Evolutionary conservation across 2,329 filamentous ascomycete species (phyloP), one percentile per base, ranked within the genome.

Genomic region (Aspergillus fischeri): DNA sequence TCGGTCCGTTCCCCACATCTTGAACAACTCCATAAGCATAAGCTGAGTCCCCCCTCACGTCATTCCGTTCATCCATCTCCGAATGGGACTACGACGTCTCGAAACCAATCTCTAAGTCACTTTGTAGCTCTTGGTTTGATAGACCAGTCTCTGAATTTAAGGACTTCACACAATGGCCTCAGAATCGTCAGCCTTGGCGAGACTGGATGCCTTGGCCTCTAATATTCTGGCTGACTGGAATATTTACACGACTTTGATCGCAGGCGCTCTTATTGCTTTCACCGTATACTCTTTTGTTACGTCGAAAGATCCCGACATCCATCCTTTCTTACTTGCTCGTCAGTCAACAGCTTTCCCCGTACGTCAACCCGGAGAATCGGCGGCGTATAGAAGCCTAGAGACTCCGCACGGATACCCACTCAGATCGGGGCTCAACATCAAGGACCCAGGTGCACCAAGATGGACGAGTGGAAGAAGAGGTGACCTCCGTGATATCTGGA

Each of bases 401-500:
- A 87, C 88, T 6, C 92, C 93, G 21, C 89, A 95, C 75, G 91
- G 92, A 66, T 92, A 91, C 78, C 87, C 89, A 8, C 82, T 96
- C 47, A 88, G 88, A 64, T 78, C 82, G 41, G 91, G 92, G 4
- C 80, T 96, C 50, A 91, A 90, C 64, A 89, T 97, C 56, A 93
- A 91, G 77, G 89, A 92, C 54, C 77, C 87, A 0, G 89, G 87
- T 47, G 85, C 88, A 49, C 88, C 90, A 49, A 91, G 91, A 75
- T 97, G 92, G 90, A 83, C 88, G 9, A 80, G 83, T 56, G 93
- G 93, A 51, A 86, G 89, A 55, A 87, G 96, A 73, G 94, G 94
- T 48, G 93, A 99, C 67, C 78, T 99, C 63, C 84, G 93, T 54
- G 93, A 99, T 74, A 81, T 99, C 56, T 99, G 94, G 94, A 85